A percentile compares a stretch with the other conserved stretches of the same genome.
Evolutionary conservation across 441 rosid species (phyloP).

Genomic region (Bocquillonia castaneifolia): DNA sequence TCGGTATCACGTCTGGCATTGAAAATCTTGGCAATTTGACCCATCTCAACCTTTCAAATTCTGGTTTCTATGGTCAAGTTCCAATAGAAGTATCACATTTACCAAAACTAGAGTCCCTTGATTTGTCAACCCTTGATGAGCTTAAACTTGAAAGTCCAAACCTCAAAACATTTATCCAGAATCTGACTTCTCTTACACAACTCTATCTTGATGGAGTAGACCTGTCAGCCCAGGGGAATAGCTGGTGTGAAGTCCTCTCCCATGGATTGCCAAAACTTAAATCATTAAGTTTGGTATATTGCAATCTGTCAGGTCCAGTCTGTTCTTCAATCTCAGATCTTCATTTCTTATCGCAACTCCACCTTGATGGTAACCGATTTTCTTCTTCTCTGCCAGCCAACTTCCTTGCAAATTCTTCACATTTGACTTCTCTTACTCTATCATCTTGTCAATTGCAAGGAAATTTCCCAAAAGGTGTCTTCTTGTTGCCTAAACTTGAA

Average conservation of each 20-base stretch:
- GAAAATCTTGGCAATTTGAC: constrained; percentile 1
- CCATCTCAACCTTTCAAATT: constrained; percentile 9
- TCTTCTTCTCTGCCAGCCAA: background rate
- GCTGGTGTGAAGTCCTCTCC: too few relatives aligned
- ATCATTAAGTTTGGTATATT: too few relatives aligned
- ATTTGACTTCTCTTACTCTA: background rate
- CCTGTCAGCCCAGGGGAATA: too few relatives aligned
- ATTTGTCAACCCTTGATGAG: background rate
- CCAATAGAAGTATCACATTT: background rate
- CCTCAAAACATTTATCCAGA: background rate
- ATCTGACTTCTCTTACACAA: background rate
- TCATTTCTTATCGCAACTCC: too few relatives aligned
- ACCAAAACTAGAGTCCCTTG: background rate
- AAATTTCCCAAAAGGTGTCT: background rate
- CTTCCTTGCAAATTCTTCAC: background rate
- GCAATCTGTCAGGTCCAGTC: too few relatives aligned
- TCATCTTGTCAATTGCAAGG: background rate
- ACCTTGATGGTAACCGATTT: too few relatives aligned
- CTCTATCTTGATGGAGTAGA: background rate
- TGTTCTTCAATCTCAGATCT: too few relatives aligned
- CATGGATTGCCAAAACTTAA: background rate
- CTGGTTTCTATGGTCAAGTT: constrained; percentile 1
- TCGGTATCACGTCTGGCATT: background rate
- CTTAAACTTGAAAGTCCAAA: background rate
- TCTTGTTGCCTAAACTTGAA: background rate